Percentiles rank a stretch among this genome's conserved stretches.
Conservation (phyloP, 495 filamentous ascomycete species). For the Symbiotaphrina buchneri region DNA sequence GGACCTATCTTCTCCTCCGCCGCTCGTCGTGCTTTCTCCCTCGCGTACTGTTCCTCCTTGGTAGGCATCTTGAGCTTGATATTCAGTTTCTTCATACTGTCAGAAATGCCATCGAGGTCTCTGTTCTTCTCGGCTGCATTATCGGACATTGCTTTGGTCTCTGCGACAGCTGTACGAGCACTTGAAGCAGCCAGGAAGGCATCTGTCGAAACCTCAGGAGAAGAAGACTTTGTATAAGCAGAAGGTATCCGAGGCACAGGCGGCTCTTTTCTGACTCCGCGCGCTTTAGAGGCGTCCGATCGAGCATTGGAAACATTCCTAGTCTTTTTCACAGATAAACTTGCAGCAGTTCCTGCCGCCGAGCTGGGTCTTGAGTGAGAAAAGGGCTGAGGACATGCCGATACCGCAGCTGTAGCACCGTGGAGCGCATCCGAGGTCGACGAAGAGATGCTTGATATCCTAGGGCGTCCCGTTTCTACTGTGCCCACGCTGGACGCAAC, state of each 20-base stretch:
- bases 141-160: conserved; percentile 3
- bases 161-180: background rate
- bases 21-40: too few species aligned
- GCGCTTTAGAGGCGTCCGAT: conserved; percentile 21
- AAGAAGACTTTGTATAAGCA: conserved; percentile 9
- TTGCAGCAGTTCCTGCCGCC: conserved; percentile 3
- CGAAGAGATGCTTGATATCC: background rate
- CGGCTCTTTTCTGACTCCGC: conserved; percentile 19
- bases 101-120: conserved; percentile 38
- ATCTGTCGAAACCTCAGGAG: background rate
- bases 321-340: conserved; percentile 6
- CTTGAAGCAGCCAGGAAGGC: background rate
- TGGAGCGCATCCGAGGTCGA: conserved; percentile 1
- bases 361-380: too few species aligned
- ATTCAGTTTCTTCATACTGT: conserved; percentile 39
- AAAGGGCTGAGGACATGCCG: too few species aligned
- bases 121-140: conserved; percentile 12
- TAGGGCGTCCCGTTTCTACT: background rate
- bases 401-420: background rate
- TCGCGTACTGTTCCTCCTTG: conserved; percentile 43
- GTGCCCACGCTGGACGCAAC: conserved; percentile 1
- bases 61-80: conserved; percentile 56
- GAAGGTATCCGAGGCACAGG: conserved; percentile 22
- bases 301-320: conserved; percentile 17
- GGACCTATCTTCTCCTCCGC: conserved; percentile 8